phyloP scores from a whole-genome alignment of 1,284 basidiomycete genomes.

The Cerioporus squamosus region DNA sequence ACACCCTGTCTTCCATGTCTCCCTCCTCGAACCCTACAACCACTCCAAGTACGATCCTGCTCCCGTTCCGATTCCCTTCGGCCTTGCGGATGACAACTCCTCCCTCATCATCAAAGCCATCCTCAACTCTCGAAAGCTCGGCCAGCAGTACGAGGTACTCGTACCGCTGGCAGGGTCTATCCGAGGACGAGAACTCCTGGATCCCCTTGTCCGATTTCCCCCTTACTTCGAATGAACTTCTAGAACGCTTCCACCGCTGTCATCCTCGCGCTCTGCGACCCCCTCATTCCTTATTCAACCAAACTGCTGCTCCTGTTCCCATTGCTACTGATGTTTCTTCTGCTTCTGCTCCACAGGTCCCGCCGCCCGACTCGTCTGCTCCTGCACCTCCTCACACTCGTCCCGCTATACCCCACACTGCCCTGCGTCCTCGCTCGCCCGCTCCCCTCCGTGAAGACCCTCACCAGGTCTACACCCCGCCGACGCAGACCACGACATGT shows the following conservation, averaged over 20 bases:
- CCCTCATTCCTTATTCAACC: no score
- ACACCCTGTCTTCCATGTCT: constrained; percentile 48
- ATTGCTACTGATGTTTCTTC: background rate
- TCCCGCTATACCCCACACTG: constrained; percentile 2
- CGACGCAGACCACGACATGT: constrained; percentile 12
- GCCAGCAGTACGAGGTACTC: constrained; percentile 38
- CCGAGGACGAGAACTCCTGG: constrained; percentile 35
- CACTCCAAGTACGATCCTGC: constrained; percentile 24
- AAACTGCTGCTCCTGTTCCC: no score
- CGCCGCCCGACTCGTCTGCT: background rate
- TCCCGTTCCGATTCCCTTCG: no score
- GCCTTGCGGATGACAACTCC: constrained; percentile 27
- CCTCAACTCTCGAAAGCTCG: constrained; percentile 34
- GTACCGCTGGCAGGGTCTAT: constrained; percentile 28
- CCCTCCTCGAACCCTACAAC: constrained; percentile 40
- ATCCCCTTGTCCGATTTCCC: constrained; percentile 38
- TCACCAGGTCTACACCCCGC: constrained; percentile 6
- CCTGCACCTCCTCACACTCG: background rate
- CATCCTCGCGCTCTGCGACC: no score
- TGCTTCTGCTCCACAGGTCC: background rate
- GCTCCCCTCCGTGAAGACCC: background rate
- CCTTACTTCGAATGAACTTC: no score
- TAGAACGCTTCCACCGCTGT: no score
- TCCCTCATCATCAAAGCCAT: constrained; percentile 25
- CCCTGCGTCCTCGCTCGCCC: constrained; percentile 2